Evolutionary conservation across 371 early-diverging fungal genomes (phyloP), one percentile per base, ranked within the genome.

Genomic region (Mortierella sp.): DNA sequence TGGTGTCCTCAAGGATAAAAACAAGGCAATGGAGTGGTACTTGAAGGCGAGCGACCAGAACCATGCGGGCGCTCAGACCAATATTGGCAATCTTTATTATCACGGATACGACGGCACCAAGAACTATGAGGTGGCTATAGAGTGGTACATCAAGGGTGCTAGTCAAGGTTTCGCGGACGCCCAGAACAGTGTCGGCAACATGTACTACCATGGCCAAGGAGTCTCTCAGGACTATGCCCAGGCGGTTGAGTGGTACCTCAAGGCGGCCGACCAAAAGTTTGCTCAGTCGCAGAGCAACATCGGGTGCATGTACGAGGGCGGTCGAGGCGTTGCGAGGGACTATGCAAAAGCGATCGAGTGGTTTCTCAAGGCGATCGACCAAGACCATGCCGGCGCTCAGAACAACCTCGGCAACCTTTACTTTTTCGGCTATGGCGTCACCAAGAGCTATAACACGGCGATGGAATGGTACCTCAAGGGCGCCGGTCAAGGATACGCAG

Each of bases 1-100:
- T 35, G 95, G 95, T 11, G 90, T 92, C 5, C 87, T 88, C 51
- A 86, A 89, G 81, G 83, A 92, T 75, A 58, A 90, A 2, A 60
- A 79, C 21, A 76, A 88, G 65, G 95, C 96, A 3, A 86, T 95
- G 58, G 63, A 83, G 51, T 94, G 92, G 92, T 86, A 72, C 54
- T 32, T 56, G 38, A 76, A 82, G 63, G 79, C 87, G 2, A 72
- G 75, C 14, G 70, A 80, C 24, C 74, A 74, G 35, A 54, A 54
- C 16, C 56, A 55, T 18, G 29, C 51, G 16, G 44, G 44, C n/a
- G 70, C 70, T 24, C 70, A 70, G 70, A 43, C 44, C 70, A 38
- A 43, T 27, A 43, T 70, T 11, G 70, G 70, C 70, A 70, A 43
- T 24, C 41, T 70, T 14, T 70, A 70, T n/a, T 70, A n/a, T 18